Evolutionary conservation across 805 yeast genomes (phyloP), one percentile per base, ranked within the genome.

Genomic region (Clavispora vitiphila): DNA sequence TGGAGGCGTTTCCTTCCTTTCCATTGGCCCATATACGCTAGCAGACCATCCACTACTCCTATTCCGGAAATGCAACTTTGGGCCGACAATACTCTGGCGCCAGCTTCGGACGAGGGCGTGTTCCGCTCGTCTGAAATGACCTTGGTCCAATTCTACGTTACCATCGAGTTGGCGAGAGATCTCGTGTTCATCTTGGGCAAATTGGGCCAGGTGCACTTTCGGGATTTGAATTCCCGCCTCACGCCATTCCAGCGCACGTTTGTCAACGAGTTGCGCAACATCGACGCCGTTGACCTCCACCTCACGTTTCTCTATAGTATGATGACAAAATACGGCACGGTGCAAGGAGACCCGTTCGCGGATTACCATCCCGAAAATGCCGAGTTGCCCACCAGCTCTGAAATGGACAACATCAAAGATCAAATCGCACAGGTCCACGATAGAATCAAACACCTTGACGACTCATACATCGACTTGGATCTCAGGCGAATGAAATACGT

Each of bases 91-190:
- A 15, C 10, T 7, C 11, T 4, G 32, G 20, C 7, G 11, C 20
- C 32, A 3, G 32, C 2, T 9, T 16, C 46, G 11, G 43, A 44
- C 19, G 74, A 69, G 56, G 71, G 71, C 20, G 63, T 69, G 12
- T 69, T 68, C 50, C 53, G 77, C 36, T 69, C 75, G 20, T 76
- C 77, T 8, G 74, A 76, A 8, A 72, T 72, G 77, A 58, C 71
- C 2, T 53, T 72, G 35, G 75, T 72, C 11, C 77, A 72, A 45
- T 67, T 72, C 56, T 72, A 70, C 47, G 72, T 72, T 22, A 70
- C 77, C 18, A 62, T 63, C 14, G 77, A 72, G 48, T 53, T 69
- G 50, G 72, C 74, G 7, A 45, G 74, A 37, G 74, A 70, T 37
- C 61, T 68, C 42, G 72, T 68, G 15, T 56, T 55, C 35, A 58